Base-by-base conservation (phyloP, 352 stramenopile genomes). In the Blastocystis sp. region DNA sequence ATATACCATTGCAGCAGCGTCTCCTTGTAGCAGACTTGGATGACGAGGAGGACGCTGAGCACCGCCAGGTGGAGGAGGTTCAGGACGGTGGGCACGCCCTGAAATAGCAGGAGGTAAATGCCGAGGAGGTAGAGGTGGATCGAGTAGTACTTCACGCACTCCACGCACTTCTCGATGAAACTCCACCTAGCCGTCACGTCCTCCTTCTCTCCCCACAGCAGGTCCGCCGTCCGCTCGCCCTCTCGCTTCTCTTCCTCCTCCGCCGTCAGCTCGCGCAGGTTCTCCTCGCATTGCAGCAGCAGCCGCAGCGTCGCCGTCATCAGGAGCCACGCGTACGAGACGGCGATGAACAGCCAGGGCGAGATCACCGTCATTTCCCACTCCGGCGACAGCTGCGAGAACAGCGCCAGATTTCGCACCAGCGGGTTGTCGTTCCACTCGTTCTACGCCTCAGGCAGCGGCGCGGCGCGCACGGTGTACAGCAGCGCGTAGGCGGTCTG, bases 11-110 rank as follows among this genome's bases (percentile, higher is more conserved):
- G 52, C 28, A 45, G 4, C 11, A 70, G 10, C 19, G 74, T 60
- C n/a, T 84, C 74, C 24, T 84, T 66, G 74, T 84, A 84, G 52
- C 57, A 52, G 9, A 84, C 28, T 17, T 84, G 74, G 3, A n/a
- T 17, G 34, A 84, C 43, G 40, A 84, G 52, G 11, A 84, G 74
- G 28, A 68, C 34, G 48, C 74, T 69, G 19, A 84, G 74, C n/a
- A 69, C 28, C 3, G 69, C 21, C 19, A 84, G 57, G 24, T 84
- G 74, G 3, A 84, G 38, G 2, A 84, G 24, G 48, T 84, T 66
- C 4, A 84, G 38, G 2, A 68, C 52, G 9, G 74, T 84, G 7
- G 74, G 74, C 0, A 84, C 21, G 6, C 74, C 74, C 19, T 43
- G 40, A 24, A 48, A 84, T 11, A 84, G 52, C 19, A 69, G 59